Percentiles rank a stretch among this genome's conserved stretches.
Evolutionary conservation across 148 eudicot species (phyloP).

Genomic region (Rhododendron griersonianum): DNA sequence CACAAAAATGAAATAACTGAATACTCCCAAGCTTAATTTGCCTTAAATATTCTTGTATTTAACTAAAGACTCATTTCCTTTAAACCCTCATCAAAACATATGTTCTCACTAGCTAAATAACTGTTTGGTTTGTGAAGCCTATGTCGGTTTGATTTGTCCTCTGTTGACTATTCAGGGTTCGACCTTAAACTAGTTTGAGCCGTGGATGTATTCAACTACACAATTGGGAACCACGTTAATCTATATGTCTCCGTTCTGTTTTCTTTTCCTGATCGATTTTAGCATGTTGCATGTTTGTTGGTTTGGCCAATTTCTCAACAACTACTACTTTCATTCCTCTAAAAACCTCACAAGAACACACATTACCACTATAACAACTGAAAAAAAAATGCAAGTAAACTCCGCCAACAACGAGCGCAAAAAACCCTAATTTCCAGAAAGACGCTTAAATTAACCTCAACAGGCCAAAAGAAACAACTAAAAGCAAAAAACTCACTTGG

Average conservation of each 20-base stretch:
- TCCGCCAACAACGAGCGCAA: neutral
- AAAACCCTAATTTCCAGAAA: neutral
- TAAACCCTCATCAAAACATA: neutral
- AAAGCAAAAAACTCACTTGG: conserved; percentile 31
- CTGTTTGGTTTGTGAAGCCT: neutral
- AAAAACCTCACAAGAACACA: neutral
- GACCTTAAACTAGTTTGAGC: no score
- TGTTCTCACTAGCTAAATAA: neutral
- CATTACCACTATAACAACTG: neutral
- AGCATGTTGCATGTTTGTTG: neutral
- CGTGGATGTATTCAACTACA: no score
- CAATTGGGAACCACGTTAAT: neutral
- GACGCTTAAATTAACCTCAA: neutral
- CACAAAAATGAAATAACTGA: neutral
- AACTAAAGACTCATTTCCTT: neutral
- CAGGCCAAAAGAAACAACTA: neutral
- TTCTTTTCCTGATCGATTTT: neutral
- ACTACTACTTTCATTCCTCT: no score
- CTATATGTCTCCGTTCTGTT: neutral
- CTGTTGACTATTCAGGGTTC: neutral
- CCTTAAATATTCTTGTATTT: neutral
- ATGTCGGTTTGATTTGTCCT: neutral
- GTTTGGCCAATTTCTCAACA: neutral
- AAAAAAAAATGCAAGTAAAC: neutral
- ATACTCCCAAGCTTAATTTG: neutral